Conservation (phyloP, 441 rosid species). For the Bruguiera hainesii region DNA sequence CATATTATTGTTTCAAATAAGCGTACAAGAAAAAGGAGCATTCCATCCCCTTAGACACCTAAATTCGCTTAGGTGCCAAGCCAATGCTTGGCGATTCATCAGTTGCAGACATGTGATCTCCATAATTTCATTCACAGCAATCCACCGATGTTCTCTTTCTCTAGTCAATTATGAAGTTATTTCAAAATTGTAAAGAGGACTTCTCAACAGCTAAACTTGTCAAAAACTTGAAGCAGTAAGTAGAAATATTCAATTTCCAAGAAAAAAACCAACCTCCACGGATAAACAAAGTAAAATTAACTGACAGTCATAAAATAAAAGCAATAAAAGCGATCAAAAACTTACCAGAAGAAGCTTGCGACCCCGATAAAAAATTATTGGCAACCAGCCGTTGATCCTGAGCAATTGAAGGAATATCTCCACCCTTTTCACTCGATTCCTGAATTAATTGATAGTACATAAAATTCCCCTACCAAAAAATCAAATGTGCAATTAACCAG, state of each 20-base stretch:
- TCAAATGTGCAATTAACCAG: neutral
- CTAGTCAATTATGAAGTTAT: neutral
- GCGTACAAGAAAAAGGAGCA: no score
- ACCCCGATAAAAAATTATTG: conserved; percentile 27
- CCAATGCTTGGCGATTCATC: no score
- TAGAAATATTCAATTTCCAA: neutral
- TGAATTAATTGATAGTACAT: conserved; percentile 24
- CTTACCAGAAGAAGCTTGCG: conserved; percentile 42
- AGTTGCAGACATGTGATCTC: no score
- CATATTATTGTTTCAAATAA: no score
- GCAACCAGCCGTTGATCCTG: conserved; percentile 35
- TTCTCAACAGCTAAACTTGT: neutral
- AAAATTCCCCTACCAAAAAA: neutral
- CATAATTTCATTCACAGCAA: no score
- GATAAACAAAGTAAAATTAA: neutral
- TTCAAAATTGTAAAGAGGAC: neutral
- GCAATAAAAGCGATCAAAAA: neutral
- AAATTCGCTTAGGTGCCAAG: no score
- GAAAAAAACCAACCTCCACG: neutral
- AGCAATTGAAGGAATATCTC: conserved; percentile 36
- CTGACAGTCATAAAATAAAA: neutral
- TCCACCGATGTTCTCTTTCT: neutral
- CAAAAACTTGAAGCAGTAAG: neutral
- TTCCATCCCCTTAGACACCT: no score
- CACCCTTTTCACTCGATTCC: conserved; percentile 52